These are phyloP conservation scores for Sanghuangporus sanghuang DNA, from an alignment of 1,284 basidiomycete genomes.

Conservation along the genomic window DNA sequence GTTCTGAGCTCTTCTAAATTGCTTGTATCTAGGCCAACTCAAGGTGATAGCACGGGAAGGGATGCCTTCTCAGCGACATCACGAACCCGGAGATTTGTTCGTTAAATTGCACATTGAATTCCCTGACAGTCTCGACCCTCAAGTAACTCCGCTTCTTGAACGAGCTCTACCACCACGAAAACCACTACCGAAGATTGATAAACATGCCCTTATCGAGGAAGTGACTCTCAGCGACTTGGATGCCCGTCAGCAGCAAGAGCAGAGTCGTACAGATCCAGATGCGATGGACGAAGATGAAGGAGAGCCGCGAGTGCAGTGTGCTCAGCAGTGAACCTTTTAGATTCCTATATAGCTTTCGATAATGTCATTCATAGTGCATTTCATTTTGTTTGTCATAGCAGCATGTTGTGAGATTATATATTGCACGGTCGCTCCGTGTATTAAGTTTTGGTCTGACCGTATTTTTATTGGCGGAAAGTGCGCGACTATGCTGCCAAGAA, in stretches of 20 bases:
- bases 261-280: constrained; percentile 47
- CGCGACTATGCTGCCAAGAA: too few relatives aligned
- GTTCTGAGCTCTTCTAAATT: constrained; percentile 2
- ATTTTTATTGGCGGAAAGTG: too few relatives aligned
- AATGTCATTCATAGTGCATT: neutral
- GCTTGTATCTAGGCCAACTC: constrained; percentile 56
- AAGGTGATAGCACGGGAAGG: constrained; percentile 94
- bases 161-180: constrained; percentile 80
- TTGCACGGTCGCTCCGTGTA: neutral
- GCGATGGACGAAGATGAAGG: constrained; percentile 85
- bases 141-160: constrained; percentile 75
- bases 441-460: neutral
- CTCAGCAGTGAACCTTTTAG: constrained; percentile 58
- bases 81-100: constrained; percentile 93
- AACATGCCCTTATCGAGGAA: constrained; percentile 77
- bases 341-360: neutral
- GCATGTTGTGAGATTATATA: constrained; percentile 11
- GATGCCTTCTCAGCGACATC: constrained; percentile 98
- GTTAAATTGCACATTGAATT: constrained; percentile 87
- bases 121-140: constrained; percentile 77
- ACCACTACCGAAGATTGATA: constrained; percentile 64
- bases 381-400: constrained; percentile 4
- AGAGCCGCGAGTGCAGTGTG: constrained; percentile 78
- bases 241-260: constrained; percentile 62
- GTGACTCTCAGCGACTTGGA: constrained; percentile 83